These are phyloP conservation scores for Gnomoniopsis sp. DNA, from an alignment of 2,329 filamentous ascomycete genomes.

Conservation along the genomic window DNA sequence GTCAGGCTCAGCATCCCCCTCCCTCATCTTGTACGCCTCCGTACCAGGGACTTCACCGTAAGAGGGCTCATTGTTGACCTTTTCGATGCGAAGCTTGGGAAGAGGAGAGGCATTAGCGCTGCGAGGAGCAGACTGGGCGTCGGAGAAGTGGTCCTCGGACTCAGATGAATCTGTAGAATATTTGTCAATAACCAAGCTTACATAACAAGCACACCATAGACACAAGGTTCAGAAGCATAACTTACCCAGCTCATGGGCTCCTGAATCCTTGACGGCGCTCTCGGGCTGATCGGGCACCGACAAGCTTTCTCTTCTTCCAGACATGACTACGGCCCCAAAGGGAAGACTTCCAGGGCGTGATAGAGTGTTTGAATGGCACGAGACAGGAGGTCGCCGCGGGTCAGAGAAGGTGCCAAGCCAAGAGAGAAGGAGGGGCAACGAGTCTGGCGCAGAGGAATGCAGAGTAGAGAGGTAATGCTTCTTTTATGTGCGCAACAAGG, in stretches of 20 bases:
- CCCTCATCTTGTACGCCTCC: slow-evolving; percentile 52
- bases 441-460: neutral
- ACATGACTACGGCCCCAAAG: slow-evolving; percentile 21
- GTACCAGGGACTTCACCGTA: slow-evolving; percentile 62
- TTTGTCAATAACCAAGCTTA: neutral
- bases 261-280: slow-evolving; percentile 48
- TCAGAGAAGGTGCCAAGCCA: neutral
- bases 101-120: slow-evolving; percentile 49
- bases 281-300: slow-evolving; percentile 34
- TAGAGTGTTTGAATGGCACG: neutral
- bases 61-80: slow-evolving; percentile 53
- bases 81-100: slow-evolving; percentile 57
- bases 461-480: no score
- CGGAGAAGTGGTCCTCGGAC: slow-evolving; percentile 68
- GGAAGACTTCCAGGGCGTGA: neutral
- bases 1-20: slow-evolving; percentile 57
- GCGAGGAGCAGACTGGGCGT: slow-evolving; percentile 46
- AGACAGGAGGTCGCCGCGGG: neutral
- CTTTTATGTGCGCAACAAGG: neutral
- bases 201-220: neutral
- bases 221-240: slow-evolving; percentile 2
- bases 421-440: neutral
- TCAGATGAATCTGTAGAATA: slow-evolving; percentile 50
- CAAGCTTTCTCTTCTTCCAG: slow-evolving; percentile 34
- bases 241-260: slow-evolving; percentile 58